Conservation (phyloP, 179 eudicot species). For the Patellifolia procumbens region DNA sequence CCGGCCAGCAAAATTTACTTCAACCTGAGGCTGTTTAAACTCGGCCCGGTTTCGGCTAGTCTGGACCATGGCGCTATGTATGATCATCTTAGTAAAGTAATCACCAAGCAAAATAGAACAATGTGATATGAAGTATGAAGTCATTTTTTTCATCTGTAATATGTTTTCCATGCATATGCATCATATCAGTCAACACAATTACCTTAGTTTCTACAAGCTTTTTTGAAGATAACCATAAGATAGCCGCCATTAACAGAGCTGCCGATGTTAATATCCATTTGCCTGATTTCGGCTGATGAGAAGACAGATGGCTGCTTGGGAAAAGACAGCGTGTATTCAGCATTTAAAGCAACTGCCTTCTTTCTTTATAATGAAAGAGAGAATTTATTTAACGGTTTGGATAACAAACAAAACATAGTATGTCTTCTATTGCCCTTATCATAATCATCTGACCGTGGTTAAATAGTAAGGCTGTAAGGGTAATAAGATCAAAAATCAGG, state of each 20-base stretch:
- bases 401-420: too few relatives aligned
- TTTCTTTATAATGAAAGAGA: neutral
- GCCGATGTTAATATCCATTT: constrained; percentile 14
- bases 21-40: neutral
- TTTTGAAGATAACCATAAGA: constrained; percentile 6
- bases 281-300: constrained; percentile 10
- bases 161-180: neutral
- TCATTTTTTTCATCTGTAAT: neutral
- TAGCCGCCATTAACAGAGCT: constrained; percentile 7
- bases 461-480: too few relatives aligned
- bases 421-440: too few relatives aligned
- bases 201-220: neutral
- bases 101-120: too few relatives aligned
- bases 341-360: neutral
- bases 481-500: too few relatives aligned
- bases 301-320: constrained; percentile 8
- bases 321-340: neutral
- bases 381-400: too few relatives aligned
- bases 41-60: neutral
- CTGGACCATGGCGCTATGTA: neutral
- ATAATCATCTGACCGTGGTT: too few relatives aligned
- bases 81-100: neutral
- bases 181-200: too few relatives aligned
- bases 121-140: neutral
- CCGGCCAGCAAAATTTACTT: neutral